Evolutionary conservation across 208 protist species (phyloP).

Genomic region (Trichomonas gallinae): DNA sequence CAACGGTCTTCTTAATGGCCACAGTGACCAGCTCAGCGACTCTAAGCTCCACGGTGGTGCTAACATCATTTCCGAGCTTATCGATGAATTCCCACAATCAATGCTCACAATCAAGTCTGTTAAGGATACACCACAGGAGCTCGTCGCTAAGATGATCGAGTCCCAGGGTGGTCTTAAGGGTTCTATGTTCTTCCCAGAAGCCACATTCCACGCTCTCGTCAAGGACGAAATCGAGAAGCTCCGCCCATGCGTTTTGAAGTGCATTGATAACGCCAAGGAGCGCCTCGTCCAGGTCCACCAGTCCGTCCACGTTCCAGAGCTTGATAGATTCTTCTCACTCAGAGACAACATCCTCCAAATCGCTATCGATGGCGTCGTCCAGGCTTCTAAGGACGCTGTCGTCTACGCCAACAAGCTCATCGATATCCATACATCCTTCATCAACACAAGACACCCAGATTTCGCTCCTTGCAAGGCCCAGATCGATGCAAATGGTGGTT

Average conservation of each 20-base stretch:
- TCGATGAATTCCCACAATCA: not conserved
- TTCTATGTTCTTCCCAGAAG: constrained; percentile 13
- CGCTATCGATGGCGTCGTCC: not conserved
- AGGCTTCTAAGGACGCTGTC: not conserved
- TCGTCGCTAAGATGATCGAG: not conserved
- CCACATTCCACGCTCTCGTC: not conserved
- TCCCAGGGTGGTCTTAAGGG: not conserved
- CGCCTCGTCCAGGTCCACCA: not conserved
- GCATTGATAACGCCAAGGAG: not conserved
- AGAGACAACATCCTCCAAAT: not conserved
- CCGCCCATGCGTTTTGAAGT: not conserved
- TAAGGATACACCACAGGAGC: not conserved
- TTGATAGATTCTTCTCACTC: not conserved
- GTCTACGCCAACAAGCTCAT: not conserved
- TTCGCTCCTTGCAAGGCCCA: not conserved
- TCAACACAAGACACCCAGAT: not conserved
- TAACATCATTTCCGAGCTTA: not conserved
- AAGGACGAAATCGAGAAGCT: constrained; percentile 21
- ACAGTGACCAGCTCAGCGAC: not conserved
- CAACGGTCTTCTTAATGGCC: not conserved
- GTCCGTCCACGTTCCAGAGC: not conserved
- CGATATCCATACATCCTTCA: not conserved
- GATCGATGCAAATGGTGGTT: not conserved
- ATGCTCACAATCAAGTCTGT: not conserved
- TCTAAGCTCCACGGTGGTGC: not conserved